A percentile compares a stretch with the other conserved stretches of the same genome.
Evolutionary conservation across 495 filamentous ascomycete species (phyloP).

Genomic region (Jackrogersella multiformis): DNA sequence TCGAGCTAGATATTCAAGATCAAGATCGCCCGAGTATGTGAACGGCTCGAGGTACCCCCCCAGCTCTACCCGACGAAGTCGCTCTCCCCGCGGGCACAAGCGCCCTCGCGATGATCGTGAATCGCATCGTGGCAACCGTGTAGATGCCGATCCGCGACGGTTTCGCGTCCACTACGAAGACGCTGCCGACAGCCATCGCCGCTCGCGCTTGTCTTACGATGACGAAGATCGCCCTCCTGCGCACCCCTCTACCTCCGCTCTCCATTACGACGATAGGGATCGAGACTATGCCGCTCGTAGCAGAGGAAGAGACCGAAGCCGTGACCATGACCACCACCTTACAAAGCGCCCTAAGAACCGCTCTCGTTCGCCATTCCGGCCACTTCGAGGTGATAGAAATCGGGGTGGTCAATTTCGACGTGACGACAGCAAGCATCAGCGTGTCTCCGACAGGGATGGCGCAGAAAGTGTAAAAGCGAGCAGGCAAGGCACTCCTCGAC

Average conservation of each 20-base stretch:
- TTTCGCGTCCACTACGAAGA: constrained; percentile 71
- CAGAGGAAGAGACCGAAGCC: constrained; percentile 40
- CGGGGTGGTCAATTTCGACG: constrained; percentile 48
- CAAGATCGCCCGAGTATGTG: constrained; percentile 78
- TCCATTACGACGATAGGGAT: constrained; percentile 64
- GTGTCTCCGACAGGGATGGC: constrained; percentile 32
- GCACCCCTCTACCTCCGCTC: constrained; percentile 55
- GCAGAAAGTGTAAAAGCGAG: constrained; percentile 34
- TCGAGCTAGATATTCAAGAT: constrained; percentile 72
- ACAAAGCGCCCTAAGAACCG: constrained; percentile 73
- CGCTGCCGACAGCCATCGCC: constrained; percentile 55
- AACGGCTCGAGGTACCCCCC: constrained; percentile 77
- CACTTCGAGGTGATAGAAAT: constrained; percentile 54
- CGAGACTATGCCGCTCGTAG: constrained; percentile 42
- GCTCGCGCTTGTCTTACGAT: constrained; percentile 63
- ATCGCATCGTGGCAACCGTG: constrained; percentile 57
- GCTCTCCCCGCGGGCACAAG: constrained; percentile 69
- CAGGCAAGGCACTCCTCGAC: constrained; percentile 37
- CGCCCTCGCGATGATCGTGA: constrained; percentile 72
- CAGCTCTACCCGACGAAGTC: constrained; percentile 59
- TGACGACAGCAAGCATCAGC: constrained; percentile 34
- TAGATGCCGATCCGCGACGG: constrained; percentile 63
- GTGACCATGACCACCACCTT: constrained; percentile 53
- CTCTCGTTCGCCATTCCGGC: constrained; percentile 70
- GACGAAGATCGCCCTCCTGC: constrained; percentile 71